Percentiles rank a stretch among this genome's conserved stretches.
These are phyloP conservation scores for Domatiomyces catenatus DNA, from an alignment of 2,329 filamentous ascomycete genomes.

Conservation along the genomic window DNA sequence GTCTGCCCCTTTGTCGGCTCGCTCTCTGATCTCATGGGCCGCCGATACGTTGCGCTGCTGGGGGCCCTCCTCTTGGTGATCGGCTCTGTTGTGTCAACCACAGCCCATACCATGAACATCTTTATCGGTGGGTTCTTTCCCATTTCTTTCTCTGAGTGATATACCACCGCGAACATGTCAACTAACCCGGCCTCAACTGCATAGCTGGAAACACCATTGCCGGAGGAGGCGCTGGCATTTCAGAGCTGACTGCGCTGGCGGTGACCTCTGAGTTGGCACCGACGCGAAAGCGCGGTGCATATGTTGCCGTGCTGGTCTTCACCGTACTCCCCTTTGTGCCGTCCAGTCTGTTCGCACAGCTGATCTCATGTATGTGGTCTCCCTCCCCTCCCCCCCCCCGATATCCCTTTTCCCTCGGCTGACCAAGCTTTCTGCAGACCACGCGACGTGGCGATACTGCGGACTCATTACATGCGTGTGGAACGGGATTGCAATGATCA, in stretches of 20 bases:
- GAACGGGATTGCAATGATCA: conserved; percentile 27
- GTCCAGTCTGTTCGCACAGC: conserved; percentile 45
- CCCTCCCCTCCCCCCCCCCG: neutral
- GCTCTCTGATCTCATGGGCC: conserved; percentile 47
- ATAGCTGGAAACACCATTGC: conserved; percentile 45
- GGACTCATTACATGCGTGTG: conserved; percentile 20
- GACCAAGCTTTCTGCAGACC: neutral
- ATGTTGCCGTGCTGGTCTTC: conserved; percentile 45
- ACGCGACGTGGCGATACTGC: conserved; percentile 10
- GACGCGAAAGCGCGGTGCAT: conserved; percentile 47
- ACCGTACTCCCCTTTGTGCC: conserved; percentile 49
- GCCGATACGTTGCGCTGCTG: conserved; percentile 42
- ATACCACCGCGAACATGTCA: no score
- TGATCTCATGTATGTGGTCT: conserved; percentile 27
- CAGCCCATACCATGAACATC: conserved; percentile 42
- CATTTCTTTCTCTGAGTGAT: neutral
- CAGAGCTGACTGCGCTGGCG: conserved; percentile 52
- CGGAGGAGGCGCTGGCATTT: conserved; percentile 50
- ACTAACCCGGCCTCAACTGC: neutral
- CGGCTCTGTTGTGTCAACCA: conserved; percentile 44
- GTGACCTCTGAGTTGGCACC: conserved; percentile 54
- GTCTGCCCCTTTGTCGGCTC: conserved; percentile 51
- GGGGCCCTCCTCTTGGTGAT: conserved; percentile 40
- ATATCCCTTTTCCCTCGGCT: neutral
- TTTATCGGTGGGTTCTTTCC: conserved; percentile 24